Conservation (phyloP, 176 grass and related monocot genomes). For the Oryza australiensis region DNA sequence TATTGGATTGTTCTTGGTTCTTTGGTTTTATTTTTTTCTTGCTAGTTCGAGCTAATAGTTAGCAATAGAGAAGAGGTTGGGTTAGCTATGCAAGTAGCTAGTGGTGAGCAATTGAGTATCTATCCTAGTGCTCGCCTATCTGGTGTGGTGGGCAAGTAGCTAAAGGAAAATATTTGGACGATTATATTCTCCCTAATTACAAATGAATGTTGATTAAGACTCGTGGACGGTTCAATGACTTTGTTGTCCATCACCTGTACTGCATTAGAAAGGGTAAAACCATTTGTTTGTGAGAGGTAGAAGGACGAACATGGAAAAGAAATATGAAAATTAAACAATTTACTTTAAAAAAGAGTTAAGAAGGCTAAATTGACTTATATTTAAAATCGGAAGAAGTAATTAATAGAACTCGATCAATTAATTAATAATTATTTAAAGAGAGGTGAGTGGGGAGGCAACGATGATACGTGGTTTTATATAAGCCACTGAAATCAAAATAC, state of each 20-base stretch:
- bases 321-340: no score
- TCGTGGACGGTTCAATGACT: not conserved
- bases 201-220: not conserved
- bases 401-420: not conserved
- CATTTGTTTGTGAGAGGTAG: no score
- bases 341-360: no score
- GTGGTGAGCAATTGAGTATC: constrained; percentile 36
- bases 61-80: not conserved
- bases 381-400: not conserved
- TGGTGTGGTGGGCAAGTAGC: constrained; percentile 37
- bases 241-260: no score
- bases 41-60: not conserved
- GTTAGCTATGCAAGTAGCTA: not conserved
- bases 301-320: no score
- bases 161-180: not conserved
- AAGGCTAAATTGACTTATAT: not conserved
- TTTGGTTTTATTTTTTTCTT: not conserved
- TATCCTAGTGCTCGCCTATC: constrained; percentile 32
- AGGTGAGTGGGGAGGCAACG: not conserved
- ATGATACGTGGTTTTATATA: constrained; percentile 29
- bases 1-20: not conserved
- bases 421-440: not conserved
- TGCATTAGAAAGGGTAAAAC: no score
- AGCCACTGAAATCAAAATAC: not conserved
- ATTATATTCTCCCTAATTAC: not conserved